Evolutionary conservation across 345 rosid genomes (phyloP), one percentile per base, ranked within the genome.

Genomic region (Salix viminalis): DNA sequence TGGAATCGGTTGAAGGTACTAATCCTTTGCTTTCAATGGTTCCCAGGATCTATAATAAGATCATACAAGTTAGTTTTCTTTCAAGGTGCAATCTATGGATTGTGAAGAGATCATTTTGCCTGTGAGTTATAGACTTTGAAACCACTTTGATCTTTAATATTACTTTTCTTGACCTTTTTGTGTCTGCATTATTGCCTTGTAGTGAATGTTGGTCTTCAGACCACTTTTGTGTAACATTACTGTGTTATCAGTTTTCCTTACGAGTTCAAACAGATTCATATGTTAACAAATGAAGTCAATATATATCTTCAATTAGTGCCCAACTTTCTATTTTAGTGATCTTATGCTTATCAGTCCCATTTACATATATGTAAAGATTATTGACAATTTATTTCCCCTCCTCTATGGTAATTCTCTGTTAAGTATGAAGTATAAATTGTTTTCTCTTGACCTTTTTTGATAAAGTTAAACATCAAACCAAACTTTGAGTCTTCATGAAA

Each of bases 1-100:
- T 94, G 94, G 94, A 86, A 83, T 79, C 78, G 72, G 68, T 83
- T 92, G 78, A 91, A 86, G 97, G 98, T 91, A 81, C 56, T 42
- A 72, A n/a, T 61, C 41, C 75, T n/a, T 70, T n/a, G 26, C 50
- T 9, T 70, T 67, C 61, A 46, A 64, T 76, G 12, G 62, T 66
- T 23, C 12, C 52, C 34, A 65, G n/a, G 58, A 30, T 9, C 56
- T 61, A 12, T 72, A 66, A 23, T 15, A 65, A 65, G 52, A n/a
- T 56, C 56, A 11, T 39, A 23, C 37, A 28, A 69, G 67, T 19
- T 56, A 2, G 23, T 28, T 65, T 34, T 34, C 68, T 65, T 65
- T 28, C 7, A 37, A 30, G 68, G 19, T 65, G 39, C 19, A 65
- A 14, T 65, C 30, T 65, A 5, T 65, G 18, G 37, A 65, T 26